These are phyloP conservation scores for Phlyctochytrium arcticum DNA, from an alignment of 192 early-diverging fungal species.

Conservation along the genomic window DNA sequence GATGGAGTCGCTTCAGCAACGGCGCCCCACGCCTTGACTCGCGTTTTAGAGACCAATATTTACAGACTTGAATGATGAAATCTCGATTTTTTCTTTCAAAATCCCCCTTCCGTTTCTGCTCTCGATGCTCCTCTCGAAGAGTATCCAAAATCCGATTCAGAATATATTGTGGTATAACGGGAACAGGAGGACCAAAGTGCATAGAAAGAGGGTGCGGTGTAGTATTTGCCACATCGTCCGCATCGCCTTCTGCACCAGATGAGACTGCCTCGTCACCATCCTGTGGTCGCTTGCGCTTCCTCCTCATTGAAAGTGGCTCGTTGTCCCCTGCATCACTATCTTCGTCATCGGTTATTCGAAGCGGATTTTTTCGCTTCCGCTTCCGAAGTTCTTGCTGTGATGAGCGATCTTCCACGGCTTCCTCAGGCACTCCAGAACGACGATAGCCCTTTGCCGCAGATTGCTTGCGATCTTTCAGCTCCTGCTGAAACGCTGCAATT, in stretches of 20 bases:
- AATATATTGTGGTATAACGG: conserved; percentile 63
- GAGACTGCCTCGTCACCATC: not conserved
- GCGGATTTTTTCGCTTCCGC: not conserved
- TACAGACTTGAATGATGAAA: conserved; percentile 66
- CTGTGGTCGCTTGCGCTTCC: not conserved
- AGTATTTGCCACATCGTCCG: not conserved
- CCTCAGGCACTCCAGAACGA: not conserved
- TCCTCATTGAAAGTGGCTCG: not conserved
- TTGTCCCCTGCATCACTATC: not conserved
- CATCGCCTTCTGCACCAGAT: not conserved
- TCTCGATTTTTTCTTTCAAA: conserved; percentile 45
- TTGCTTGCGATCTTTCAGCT: not conserved
- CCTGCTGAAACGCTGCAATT: conserved; percentile 20
- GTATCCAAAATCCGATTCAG: conserved; percentile 42
- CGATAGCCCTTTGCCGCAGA: not conserved
- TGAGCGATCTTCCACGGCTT: conserved; percentile 34
- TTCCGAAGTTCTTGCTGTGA: not conserved
- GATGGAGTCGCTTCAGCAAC: conserved; percentile 87
- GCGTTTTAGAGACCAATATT: conserved; percentile 96
- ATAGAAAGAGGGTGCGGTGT: conserved; percentile 47
- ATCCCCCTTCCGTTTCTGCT: conserved; percentile 15
- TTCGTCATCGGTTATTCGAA: not conserved
- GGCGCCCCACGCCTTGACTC: conserved; percentile 87
- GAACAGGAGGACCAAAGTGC: conserved; percentile 57
- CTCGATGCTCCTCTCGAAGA: conserved; percentile 4